Conservation (phyloP, 163 green algal species). For the Scenedesmus sp. region DNA sequence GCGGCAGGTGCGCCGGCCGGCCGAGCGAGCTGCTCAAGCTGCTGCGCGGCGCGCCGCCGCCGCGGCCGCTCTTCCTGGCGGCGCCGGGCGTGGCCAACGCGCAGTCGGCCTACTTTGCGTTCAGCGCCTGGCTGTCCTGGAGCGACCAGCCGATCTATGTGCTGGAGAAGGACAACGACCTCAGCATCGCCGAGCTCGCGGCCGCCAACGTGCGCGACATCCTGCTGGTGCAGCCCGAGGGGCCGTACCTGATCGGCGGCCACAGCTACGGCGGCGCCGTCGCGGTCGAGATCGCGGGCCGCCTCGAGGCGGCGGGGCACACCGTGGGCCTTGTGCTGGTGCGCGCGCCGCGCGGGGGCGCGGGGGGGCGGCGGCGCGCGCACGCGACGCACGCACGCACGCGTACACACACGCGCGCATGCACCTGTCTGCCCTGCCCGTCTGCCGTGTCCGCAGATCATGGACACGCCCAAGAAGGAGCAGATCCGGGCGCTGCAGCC, state of each 20-base stretch:
- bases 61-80: conserved; percentile 84
- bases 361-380: too few species aligned
- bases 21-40: conserved; percentile 80
- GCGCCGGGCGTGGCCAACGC: conserved; percentile 86
- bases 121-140: conserved; percentile 73
- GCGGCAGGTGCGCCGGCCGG: conserved; percentile 25
- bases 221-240: conserved; percentile 74
- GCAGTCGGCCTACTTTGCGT: conserved; percentile 89
- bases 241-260: conserved; percentile 87
- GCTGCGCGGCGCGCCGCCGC: conserved; percentile 55
- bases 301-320: conserved; percentile 84
- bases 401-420: too few species aligned
- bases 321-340: conserved; percentile 85
- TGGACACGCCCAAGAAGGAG: conserved; percentile 83
- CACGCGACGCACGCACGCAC: too few species aligned
- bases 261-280: conserved; percentile 87
- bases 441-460: conserved; percentile 74
- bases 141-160: conserved; percentile 88
- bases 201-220: conserved; percentile 81
- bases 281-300: conserved; percentile 82
- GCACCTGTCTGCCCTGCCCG: too few species aligned
- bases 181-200: conserved; percentile 78
- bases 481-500: conserved; percentile 79
- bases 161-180: conserved; percentile 93
- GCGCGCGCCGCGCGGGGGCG: conserved; percentile 23